Base-by-base conservation (phyloP, 1,284 basidiomycete genomes). In the Phylloboletellus chloephorus region DNA sequence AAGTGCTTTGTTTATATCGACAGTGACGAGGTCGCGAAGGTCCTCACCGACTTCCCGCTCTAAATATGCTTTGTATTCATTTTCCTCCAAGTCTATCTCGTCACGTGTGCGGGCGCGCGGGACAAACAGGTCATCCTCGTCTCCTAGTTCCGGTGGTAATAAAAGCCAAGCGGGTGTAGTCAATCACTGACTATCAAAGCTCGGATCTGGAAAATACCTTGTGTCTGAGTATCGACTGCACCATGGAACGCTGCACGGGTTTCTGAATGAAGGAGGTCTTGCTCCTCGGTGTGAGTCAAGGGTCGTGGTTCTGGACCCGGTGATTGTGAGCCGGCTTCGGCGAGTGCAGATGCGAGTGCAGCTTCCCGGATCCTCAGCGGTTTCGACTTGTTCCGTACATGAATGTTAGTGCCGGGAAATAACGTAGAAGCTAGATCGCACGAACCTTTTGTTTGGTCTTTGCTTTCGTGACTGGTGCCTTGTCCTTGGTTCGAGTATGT, bases 21-120 rank as follows among this genome's bases (percentile, higher is more conserved):
- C 56, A 23, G 67, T 69, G 28, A 86, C 66, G 57, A 82, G 61
- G 12, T 72, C 69, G 39, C 68, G 68, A 35, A 94, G 67, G 56
- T 90, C 83, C 44, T 79, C 78, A 5, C 88, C 88, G 4, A 95
- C 89, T 49, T 89, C 87, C 17, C 84, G 75, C 56, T 91, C 69
- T 49, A 96, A 63, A 58, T 88, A 96, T 5, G 73, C 68, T 20
- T 78, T 75, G 57, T 96, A 97, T 54, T 91, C 87, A 47, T 83
- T 78, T 50, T 84, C 82, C 52, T 90, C 87, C 31, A 67, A 61
- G 50, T 87, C 82, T 7, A 76, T 57, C 55, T 91, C 88, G 37
- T 86, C 88, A 51, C 81, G 77, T 1, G 79, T 82, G 63, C 82
- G 84, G 47, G 85, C 85, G 26, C 89, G 73, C 4, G 79, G 77